Conservation (phyloP, 2,329 filamentous ascomycete genomes). For the Monilinia fructigena region DNA sequence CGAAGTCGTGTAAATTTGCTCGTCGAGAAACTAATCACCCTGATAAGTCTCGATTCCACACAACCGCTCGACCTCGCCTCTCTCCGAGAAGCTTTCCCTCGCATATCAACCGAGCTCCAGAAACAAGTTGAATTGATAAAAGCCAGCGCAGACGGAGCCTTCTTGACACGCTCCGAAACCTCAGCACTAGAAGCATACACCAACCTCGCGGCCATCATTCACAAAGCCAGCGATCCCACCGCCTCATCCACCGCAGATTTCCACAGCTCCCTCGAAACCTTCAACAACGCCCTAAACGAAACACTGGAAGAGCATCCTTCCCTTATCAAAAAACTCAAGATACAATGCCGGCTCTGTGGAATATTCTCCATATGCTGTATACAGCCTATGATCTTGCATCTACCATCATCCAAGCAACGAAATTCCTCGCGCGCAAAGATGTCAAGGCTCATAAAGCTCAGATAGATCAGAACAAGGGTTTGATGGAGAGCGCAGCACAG, state of each 20-base stretch:
- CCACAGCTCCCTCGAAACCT: conserved; percentile 26
- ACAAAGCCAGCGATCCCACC: conserved; percentile 25
- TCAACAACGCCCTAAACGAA: conserved; percentile 27
- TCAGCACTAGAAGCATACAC: conserved; percentile 28
- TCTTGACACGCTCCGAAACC: conserved; percentile 31
- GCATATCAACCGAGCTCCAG: conserved; percentile 1
- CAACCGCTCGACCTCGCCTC: neutral
- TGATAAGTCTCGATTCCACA: conserved; percentile 24
- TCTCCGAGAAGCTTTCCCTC: neutral
- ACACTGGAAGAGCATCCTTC: conserved; percentile 25
- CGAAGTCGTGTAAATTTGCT: conserved; percentile 31
- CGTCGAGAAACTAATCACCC: conserved; percentile 30
- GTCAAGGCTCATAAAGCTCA: conserved; percentile 29
- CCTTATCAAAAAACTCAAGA: conserved; percentile 12
- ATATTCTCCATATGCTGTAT: conserved; percentile 36
- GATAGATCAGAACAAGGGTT: conserved; percentile 24
- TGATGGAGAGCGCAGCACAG: conserved; percentile 23
- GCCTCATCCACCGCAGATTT: conserved; percentile 19
- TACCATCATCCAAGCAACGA: conserved; percentile 28
- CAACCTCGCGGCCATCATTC: conserved; percentile 32
- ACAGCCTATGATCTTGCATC: conserved; percentile 34
- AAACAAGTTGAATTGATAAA: conserved; percentile 10
- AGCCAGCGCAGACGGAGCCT: neutral
- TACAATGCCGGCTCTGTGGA: conserved; percentile 14
- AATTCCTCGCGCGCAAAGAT: conserved; percentile 28